Conservation (phyloP, 1,139 yeast genomes). For the Pichia sp. region DNA sequence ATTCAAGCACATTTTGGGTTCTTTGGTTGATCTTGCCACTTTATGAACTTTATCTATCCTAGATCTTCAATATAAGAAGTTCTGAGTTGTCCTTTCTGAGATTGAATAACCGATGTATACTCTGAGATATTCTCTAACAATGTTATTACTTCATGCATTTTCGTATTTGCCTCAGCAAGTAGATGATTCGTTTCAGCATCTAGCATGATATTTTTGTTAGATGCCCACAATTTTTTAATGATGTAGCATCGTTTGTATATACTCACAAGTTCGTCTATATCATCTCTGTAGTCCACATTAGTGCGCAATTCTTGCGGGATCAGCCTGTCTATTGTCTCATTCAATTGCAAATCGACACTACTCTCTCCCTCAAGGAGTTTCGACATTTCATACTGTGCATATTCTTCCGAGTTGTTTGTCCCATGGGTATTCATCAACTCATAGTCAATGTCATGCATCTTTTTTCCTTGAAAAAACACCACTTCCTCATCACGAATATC, state of each 20-base stretch:
- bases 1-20: constrained; percentile 10
- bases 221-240: constrained; percentile 8
- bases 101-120: background rate
- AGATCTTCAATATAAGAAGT: background rate
- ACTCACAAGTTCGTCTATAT: constrained; percentile 1
- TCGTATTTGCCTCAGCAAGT: background rate
- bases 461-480: constrained; percentile 12
- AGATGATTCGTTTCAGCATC: constrained; percentile 8
- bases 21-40: no score
- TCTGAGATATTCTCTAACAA: constrained; percentile 2
- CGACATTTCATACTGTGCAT: constrained; percentile 4
- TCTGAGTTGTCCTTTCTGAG: constrained; percentile 2
- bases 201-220: constrained; percentile 6
- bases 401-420: constrained; percentile 1
- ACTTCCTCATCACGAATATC: constrained; percentile 16
- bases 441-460: constrained; percentile 12
- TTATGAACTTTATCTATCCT: no score
- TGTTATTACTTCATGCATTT: constrained; percentile 1
- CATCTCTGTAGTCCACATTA: constrained; percentile 2
- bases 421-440: constrained; percentile 8
- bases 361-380: constrained; percentile 8
- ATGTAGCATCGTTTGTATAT: constrained; percentile 5
- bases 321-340: background rate
- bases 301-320: constrained; percentile 1
- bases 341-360: background rate